Evolutionary conservation across 2,329 filamentous ascomycete species (phyloP).

Genomic region (Pezicula rhizophila): DNA sequence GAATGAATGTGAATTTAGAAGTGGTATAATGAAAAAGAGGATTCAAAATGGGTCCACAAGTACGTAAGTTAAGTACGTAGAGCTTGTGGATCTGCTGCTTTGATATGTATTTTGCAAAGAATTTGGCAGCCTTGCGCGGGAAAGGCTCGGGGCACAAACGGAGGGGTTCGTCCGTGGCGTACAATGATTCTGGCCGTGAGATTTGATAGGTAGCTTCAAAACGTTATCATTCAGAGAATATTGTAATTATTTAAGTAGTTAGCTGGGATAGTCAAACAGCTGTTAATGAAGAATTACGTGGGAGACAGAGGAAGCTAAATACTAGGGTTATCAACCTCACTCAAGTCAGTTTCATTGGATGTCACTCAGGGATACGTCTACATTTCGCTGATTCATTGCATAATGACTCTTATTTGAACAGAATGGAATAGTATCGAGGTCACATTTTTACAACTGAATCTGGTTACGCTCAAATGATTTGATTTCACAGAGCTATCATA

Average conservation of each 20-base stretch:
- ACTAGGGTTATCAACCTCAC: too few relatives aligned
- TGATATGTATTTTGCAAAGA: background rate
- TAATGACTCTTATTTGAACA: too few relatives aligned
- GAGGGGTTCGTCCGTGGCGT: background rate
- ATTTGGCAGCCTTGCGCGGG: background rate
- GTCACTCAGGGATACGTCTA: too few relatives aligned
- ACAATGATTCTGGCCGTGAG: background rate
- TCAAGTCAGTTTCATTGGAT: too few relatives aligned
- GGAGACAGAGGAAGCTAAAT: too few relatives aligned
- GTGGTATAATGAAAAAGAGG: background rate
- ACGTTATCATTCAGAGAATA: background rate
- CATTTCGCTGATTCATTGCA: too few relatives aligned
- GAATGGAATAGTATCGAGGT: too few relatives aligned
- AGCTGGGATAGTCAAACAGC: too few relatives aligned
- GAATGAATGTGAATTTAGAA: background rate
- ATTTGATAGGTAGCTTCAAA: background rate
- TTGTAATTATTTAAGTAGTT: too few relatives aligned
- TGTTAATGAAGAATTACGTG: too few relatives aligned
- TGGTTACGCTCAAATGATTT: background rate
- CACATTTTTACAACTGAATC: slow-evolving; percentile 1
- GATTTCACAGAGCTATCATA: background rate
- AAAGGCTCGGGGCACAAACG: background rate
- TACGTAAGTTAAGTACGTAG: background rate
- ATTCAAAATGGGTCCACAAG: background rate
- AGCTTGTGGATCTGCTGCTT: background rate